phyloP scores from a whole-genome alignment of 2,329 filamentous ascomycete genomes.

The Didymosphaeria variabile region DNA sequence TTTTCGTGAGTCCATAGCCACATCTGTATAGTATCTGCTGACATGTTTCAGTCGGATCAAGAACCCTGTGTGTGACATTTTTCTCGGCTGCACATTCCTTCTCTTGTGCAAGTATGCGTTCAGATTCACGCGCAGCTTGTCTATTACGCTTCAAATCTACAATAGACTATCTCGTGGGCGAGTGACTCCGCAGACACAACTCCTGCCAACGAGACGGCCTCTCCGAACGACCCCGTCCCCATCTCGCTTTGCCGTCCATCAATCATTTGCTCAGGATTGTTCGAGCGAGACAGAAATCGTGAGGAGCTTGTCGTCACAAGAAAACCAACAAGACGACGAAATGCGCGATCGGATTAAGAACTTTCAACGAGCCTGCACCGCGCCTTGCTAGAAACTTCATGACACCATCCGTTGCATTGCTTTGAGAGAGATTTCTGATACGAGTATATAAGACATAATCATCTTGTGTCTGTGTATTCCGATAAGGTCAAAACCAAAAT shows the following conservation, averaged over 20 bases:
- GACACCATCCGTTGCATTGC: neutral
- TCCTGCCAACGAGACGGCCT: neutral
- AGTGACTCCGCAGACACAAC: neutral
- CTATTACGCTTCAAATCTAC: neutral
- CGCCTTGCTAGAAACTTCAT: neutral
- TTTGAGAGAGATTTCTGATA: neutral
- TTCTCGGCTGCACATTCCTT: neutral
- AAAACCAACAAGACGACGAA: neutral
- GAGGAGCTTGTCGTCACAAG: neutral
- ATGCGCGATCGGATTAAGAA: neutral
- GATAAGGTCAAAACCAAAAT: neutral
- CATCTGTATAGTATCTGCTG: neutral
- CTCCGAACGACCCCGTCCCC: neutral
- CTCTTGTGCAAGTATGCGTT: neutral
- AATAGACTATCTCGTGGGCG: neutral
- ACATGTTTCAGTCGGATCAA: neutral
- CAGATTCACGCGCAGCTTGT: neutral
- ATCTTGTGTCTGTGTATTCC: neutral
- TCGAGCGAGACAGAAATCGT: neutral
- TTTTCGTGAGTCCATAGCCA: neutral
- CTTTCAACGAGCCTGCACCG: constrained; percentile 7
- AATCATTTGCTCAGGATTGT: neutral
- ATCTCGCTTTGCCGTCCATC: neutral
- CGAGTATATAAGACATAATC: too few relatives aligned
- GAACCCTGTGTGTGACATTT: neutral